phyloP scores from a whole-genome alignment of 2,329 filamentous ascomycete species.

The Colletotrichum sp. region DNA sequence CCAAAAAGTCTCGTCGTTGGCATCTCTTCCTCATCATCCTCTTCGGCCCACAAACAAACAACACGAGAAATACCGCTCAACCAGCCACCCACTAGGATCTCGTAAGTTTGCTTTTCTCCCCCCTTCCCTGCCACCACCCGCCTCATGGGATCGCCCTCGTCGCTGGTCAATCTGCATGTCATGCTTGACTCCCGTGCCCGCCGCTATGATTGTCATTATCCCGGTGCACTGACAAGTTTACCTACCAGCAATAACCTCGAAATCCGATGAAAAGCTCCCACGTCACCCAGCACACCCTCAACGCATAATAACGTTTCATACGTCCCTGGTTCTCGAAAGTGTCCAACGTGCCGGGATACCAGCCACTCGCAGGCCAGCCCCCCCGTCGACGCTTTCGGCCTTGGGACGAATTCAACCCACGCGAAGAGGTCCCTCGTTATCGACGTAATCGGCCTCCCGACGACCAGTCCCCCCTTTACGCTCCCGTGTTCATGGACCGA shows the following conservation, averaged over 20 bases:
- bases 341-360: constrained; percentile 13
- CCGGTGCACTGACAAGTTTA: constrained; percentile 18
- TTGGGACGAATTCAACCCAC: constrained; percentile 18
- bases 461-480: not conserved
- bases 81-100: not conserved
- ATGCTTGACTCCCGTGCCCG: constrained; percentile 3
- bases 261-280: constrained; percentile 19
- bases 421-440: not conserved
- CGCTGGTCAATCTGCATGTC: constrained; percentile 12
- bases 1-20: not conserved
- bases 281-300: constrained; percentile 11
- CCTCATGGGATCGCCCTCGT: not conserved
- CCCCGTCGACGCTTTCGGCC: not conserved
- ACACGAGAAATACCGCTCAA: not conserved
- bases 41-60: not conserved
- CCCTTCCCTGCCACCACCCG: not conserved
- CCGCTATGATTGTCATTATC: constrained; percentile 9
- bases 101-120: not conserved
- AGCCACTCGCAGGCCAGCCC: not conserved
- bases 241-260: constrained; percentile 2
- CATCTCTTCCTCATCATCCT: not conserved
- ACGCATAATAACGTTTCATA: constrained; percentile 33
- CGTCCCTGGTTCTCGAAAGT: constrained; percentile 9
- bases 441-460: constrained; percentile 11
- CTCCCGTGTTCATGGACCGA: constrained; percentile 33